Conservation (phyloP, 1,139 yeast genomes). For the Debaryomycetaceae sp. region DNA sequence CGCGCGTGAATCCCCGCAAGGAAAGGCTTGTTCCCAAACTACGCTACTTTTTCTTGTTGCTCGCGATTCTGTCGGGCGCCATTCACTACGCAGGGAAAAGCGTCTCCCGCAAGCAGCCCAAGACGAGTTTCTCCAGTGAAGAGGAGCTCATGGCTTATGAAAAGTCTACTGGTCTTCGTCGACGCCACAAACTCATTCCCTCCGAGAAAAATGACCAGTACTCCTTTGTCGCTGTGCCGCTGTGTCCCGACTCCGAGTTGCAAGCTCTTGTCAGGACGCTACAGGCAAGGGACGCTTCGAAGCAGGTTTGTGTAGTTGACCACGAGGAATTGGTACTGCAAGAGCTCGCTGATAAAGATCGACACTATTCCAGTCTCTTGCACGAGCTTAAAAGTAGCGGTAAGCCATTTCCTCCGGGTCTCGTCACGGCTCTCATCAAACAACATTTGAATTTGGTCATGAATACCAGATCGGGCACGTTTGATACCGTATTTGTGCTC, state of each 20-base stretch:
- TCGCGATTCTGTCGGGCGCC: conserved; percentile 40
- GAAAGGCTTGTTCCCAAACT: conserved; percentile 8
- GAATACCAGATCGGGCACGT: conserved; percentile 31
- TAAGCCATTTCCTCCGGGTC: conserved; percentile 43
- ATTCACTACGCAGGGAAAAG: conserved; percentile 41
- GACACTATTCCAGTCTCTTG: conserved; percentile 29
- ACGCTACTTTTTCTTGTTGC: conserved; percentile 38
- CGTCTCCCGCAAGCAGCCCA: conserved; percentile 42
- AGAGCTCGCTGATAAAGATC: conserved; percentile 31
- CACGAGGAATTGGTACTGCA: conserved; percentile 32
- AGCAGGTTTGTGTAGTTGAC: conserved; percentile 37
- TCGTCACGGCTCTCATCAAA: conserved; percentile 45
- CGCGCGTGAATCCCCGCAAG: no score
- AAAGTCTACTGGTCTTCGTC: conserved; percentile 39
- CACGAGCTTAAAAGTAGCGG: conserved; percentile 25
- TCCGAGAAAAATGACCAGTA: conserved; percentile 18
- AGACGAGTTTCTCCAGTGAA: conserved; percentile 41
- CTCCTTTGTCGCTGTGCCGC: conserved; percentile 35
- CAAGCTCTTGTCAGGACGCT: conserved; percentile 9
- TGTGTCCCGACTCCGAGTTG: conserved; percentile 11
- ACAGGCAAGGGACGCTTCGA: conserved; percentile 5
- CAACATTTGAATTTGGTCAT: conserved; percentile 30
- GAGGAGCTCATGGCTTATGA: conserved; percentile 49
- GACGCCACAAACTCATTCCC: conserved; percentile 37
- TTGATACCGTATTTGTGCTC: conserved; percentile 34